Base-by-base conservation (phyloP, 2,329 filamentous ascomycete species). In the Cladophialophora exuberans region DNA sequence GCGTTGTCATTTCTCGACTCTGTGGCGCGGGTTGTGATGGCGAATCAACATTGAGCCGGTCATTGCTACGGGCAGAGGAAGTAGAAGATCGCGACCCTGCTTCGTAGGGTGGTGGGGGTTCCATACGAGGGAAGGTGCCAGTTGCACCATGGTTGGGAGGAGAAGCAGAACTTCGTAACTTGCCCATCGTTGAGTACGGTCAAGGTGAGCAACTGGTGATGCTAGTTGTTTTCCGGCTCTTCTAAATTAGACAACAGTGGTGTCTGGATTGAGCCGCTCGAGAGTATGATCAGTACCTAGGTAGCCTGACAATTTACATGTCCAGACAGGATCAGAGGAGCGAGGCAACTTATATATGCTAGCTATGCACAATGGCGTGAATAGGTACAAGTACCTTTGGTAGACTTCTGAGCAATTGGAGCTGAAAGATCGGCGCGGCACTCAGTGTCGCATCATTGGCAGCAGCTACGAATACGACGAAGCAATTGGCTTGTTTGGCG, bases 41-140 rank as follows among this genome's bases (percentile, higher is more conserved):
- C 41, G 26, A 39, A 11, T 41, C 25, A n/a, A 18, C 18, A 17
- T 61, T 36, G 6, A 61, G 52, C 28, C 39, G 47, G 48, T 61
- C 58, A 22, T 54, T 31, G 30, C 58, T 61, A 31, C 58, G 55
- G 2, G 55, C 55, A 3, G 58, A 61, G 20, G 52, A 53, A 3
- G 58, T 58, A 15, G 52, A 53, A n/a, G 58, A 58, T n/a, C 54
- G 55, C n/a, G 55, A 58, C 17, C 52, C 56, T 26, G 48, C 58
- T 46, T 61, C 58, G 31, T 61, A 61, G n/a, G 58, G 58, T 22
- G 58, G 58, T 15, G 58, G 58, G 35, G 58, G 58, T 9, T 61
- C 58, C 58, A 61, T 61, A 28, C 58, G 58, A 10, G 58, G 58
- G 36, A 61, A 56, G 11, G 30, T 52, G 23, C 52, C 18, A 25